Evolutionary conservation across 2,329 filamentous ascomycete genomes (phyloP).

Genomic region (Cercospora sojina): DNA sequence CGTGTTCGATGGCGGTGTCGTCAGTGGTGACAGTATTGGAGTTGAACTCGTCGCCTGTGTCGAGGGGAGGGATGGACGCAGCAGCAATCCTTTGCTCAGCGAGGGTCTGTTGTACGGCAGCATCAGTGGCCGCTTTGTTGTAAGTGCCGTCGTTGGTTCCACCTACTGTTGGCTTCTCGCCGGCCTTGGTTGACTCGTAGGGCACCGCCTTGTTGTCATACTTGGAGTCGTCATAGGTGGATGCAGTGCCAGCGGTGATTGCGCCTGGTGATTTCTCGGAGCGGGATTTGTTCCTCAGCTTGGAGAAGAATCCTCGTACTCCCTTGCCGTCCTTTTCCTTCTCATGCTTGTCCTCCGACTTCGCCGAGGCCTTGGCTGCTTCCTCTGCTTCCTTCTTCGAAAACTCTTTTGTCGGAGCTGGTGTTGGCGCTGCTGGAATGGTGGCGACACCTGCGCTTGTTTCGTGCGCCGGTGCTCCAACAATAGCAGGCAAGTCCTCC

Average conservation of each 20-base stretch:
- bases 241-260: constrained; percentile 10
- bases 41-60: constrained; percentile 18
- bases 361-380: constrained; percentile 4
- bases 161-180: constrained; percentile 16
- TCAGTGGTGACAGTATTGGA: constrained; percentile 18
- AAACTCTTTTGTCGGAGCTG: constrained; percentile 8
- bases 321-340: constrained; percentile 25
- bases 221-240: constrained; percentile 10
- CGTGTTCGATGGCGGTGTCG: constrained; percentile 19
- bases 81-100: background rate
- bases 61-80: constrained; percentile 17
- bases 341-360: constrained; percentile 7
- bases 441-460: background rate
- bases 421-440: constrained; percentile 4
- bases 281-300: constrained; percentile 28
- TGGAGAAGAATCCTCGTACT: constrained; percentile 34
- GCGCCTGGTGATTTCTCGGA: constrained; percentile 23
- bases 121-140: constrained; percentile 12
- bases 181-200: constrained; percentile 21
- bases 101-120: constrained; percentile 6
- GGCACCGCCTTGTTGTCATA: constrained; percentile 15
- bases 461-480: background rate
- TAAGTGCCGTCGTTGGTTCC: constrained; percentile 13
- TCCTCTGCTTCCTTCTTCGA: constrained; percentile 12
- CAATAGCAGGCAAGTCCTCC: constrained; percentile 2